Evolutionary conservation across 2,329 filamentous ascomycete species (phyloP).

Genomic region (Claviceps spartinae): DNA sequence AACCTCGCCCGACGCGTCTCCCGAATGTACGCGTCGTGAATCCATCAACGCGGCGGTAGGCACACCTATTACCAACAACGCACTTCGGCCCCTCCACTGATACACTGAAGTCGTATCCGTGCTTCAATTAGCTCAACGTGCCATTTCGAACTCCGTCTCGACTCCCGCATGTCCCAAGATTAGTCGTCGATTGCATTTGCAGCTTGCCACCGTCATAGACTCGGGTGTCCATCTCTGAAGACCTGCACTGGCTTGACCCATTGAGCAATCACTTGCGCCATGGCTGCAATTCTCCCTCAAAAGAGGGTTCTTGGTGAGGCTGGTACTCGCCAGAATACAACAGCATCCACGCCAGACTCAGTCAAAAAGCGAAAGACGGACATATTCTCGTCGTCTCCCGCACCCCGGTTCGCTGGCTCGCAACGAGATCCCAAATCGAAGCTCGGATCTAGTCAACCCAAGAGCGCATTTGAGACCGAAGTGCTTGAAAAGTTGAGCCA

Average conservation of each 20-base stretch:
- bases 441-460: constrained; percentile 59
- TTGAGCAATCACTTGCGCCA: constrained; percentile 13
- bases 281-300: constrained; percentile 45
- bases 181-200: not conserved
- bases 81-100: no score
- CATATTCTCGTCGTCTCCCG: constrained; percentile 38
- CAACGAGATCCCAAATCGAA: constrained; percentile 49
- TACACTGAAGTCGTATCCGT: no score
- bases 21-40: no score
- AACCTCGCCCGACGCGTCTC: no score
- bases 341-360: constrained; percentile 39
- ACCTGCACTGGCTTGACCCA: not conserved
- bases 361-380: constrained; percentile 73
- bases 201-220: not conserved
- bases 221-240: not conserved
- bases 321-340: constrained; percentile 48
- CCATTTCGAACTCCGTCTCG: no score
- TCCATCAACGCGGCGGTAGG: not conserved
- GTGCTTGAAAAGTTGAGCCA: constrained; percentile 93
- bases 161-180: not conserved
- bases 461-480: constrained; percentile 87
- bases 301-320: constrained; percentile 63
- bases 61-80: not conserved
- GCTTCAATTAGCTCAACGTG: no score
- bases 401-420: constrained; percentile 46